phyloP scores from a whole-genome alignment of 345 rosid genomes.

The Theobroma cacao region DNA sequence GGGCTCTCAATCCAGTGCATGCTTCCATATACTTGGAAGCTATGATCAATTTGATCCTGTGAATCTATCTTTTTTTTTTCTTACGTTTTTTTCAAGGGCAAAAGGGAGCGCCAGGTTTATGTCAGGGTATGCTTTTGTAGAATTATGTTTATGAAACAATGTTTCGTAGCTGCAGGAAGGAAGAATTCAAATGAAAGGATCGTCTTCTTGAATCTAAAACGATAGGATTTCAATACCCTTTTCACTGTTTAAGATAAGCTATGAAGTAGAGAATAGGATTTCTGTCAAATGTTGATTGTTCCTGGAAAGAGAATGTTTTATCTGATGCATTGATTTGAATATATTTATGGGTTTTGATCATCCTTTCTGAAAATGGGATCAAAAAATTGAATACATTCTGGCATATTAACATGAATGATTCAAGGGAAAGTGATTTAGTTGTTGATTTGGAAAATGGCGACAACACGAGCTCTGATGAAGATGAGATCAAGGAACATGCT shows the following conservation, averaged over 20 bases:
- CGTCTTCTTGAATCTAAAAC: background rate
- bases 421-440: slow-evolving; percentile 8
- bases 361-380: background rate
- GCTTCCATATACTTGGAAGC: background rate
- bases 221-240: too few species aligned
- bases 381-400: background rate
- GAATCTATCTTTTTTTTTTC: background rate
- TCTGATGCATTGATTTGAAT: too few species aligned
- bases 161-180: background rate
- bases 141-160: too few species aligned
- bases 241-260: too few species aligned
- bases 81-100: background rate
- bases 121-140: background rate
- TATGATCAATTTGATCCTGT: background rate
- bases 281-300: too few species aligned
- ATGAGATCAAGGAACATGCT: background rate
- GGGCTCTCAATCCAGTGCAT: background rate
- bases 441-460: slow-evolving; percentile 32
- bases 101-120: background rate
- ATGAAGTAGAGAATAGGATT: too few species aligned
- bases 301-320: too few species aligned
- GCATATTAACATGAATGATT: background rate
- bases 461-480: background rate
- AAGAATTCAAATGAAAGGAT: background rate
- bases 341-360: too few species aligned